Evolutionary conservation across 2,329 filamentous ascomycete species (phyloP).

Genomic region (Xylaria sp.): DNA sequence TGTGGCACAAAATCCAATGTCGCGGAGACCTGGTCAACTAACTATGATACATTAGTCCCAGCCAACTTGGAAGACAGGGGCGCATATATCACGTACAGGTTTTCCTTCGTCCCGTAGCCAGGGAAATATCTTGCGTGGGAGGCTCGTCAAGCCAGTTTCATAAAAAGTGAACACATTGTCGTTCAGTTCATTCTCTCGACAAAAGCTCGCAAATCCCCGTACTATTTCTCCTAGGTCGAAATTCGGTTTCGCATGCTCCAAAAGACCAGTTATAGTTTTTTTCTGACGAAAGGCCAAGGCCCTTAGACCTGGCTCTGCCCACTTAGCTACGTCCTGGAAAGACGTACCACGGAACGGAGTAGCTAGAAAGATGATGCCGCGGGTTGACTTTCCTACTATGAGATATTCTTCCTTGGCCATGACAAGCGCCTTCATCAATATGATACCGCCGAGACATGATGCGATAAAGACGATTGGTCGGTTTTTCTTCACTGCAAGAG

Average conservation of each 20-base stretch:
- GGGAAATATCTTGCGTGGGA: neutral
- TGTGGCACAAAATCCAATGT: neutral
- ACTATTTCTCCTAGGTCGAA: neutral
- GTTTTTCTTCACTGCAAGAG: neutral
- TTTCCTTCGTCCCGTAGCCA: neutral
- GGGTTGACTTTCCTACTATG: neutral
- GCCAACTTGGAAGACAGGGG: neutral
- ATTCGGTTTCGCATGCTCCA: neutral
- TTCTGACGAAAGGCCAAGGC: neutral
- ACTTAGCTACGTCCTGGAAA: neutral
- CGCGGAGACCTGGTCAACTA: neutral
- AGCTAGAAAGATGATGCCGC: conserved; percentile 9
- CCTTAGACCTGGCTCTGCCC: neutral
- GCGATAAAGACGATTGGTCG: conserved; percentile 11
- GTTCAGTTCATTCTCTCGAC: neutral
- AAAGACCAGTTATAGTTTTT: neutral
- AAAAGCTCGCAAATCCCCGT: neutral
- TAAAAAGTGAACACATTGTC: conserved; percentile 1
- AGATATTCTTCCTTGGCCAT: neutral
- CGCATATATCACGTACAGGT: neutral
- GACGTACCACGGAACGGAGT: conserved; percentile 3
- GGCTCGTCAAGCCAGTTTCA: conserved; percentile 1
- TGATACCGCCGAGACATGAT: conserved; percentile 3
- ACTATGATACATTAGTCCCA: neutral
- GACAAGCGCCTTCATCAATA: neutral